These are phyloP conservation scores for Ampelomyces quisqualis DNA, from an alignment of 2,329 filamentous ascomycete species.

Conservation along the genomic window DNA sequence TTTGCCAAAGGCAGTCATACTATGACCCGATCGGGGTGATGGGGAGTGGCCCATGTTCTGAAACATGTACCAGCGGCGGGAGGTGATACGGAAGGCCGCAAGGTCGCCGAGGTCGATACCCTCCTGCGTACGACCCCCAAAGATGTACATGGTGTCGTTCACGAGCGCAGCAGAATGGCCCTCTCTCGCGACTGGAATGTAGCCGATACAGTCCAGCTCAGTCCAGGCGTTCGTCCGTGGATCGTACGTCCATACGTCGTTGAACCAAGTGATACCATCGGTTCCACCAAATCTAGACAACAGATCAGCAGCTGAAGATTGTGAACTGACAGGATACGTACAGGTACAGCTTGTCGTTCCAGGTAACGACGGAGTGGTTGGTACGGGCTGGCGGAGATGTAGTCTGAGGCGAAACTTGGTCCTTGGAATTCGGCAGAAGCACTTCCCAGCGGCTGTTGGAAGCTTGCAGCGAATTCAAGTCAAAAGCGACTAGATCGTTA, in stretches of 20 bases:
- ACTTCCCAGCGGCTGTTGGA: slow-evolving; percentile 93
- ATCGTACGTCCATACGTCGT: slow-evolving; percentile 97
- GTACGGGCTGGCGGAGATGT: slow-evolving; percentile 76
- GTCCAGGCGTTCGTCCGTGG: slow-evolving; percentile 79
- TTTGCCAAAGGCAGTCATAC: slow-evolving; percentile 94
- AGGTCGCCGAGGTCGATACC: slow-evolving; percentile 90
- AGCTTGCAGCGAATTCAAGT: slow-evolving; percentile 90
- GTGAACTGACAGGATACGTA: slow-evolving; percentile 51
- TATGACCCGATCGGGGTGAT: slow-evolving; percentile 90
- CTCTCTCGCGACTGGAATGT: slow-evolving; percentile 90
- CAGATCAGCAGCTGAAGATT: slow-evolving; percentile 11
- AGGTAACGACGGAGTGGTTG: slow-evolving; percentile 90
- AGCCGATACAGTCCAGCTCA: slow-evolving; percentile 93
- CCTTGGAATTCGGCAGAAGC: slow-evolving; percentile 73
- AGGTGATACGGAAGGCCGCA: slow-evolving; percentile 78
- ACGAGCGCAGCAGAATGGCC: slow-evolving; percentile 92
- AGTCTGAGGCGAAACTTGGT: slow-evolving; percentile 44
- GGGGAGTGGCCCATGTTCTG: slow-evolving; percentile 99
- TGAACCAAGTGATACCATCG: slow-evolving; percentile 96
- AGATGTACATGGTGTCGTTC: slow-evolving; percentile 98
- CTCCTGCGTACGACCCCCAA: slow-evolving; percentile 92
- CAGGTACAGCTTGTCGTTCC: slow-evolving; percentile 91
- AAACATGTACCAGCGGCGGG: slow-evolving; percentile 96
- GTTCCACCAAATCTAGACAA: slow-evolving; percentile 83
- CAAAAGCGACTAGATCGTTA: slow-evolving; percentile 94